A percentile compares a stretch with the other conserved stretches of the same genome.
Evolutionary conservation across 2,329 filamentous ascomycete species (phyloP).

Genomic region (Chrysoporthe austroafricana): DNA sequence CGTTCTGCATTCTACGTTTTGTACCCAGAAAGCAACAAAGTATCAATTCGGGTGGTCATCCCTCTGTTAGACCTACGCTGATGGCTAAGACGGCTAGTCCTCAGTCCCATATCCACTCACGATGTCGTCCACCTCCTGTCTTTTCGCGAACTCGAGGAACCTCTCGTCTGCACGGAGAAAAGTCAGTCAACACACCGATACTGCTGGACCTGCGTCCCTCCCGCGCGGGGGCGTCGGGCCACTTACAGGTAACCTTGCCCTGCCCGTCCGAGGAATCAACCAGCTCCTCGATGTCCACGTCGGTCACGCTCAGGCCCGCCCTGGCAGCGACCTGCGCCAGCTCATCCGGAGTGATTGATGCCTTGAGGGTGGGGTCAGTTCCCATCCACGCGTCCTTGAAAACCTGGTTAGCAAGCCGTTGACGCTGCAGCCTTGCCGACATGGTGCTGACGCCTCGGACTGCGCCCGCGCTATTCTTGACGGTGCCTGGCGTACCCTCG

Average conservation of each 20-base stretch:
- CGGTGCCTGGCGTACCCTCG: constrained; percentile 24
- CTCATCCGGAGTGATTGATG: constrained; percentile 40
- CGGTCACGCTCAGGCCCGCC: constrained; percentile 40
- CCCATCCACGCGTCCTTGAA: constrained; percentile 40
- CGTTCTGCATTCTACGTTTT: not conserved
- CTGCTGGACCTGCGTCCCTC: not conserved
- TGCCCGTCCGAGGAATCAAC: constrained; percentile 41
- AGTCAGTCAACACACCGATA: not conserved
- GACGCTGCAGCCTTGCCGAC: constrained; percentile 26
- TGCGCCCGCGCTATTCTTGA: constrained; percentile 18
- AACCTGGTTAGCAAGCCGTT: constrained; percentile 26
- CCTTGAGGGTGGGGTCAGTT: constrained; percentile 39
- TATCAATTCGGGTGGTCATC: not conserved
- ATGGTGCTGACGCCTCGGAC: constrained; percentile 27
- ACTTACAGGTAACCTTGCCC: constrained; percentile 43
- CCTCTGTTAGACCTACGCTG: not conserved
- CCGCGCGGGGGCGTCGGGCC: not conserved
- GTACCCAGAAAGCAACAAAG: not conserved
- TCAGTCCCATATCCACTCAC: constrained; percentile 30
- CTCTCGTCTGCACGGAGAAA: constrained; percentile 36
- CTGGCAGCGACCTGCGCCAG: constrained; percentile 38
- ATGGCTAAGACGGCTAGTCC: not conserved
- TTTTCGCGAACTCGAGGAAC: constrained; percentile 42
- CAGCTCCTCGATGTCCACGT: constrained; percentile 40
- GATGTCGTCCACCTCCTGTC: constrained; percentile 37